These are phyloP conservation scores for Fusarium virguliforme DNA, from an alignment of 2,329 filamentous ascomycete genomes.

Conservation along the genomic window DNA sequence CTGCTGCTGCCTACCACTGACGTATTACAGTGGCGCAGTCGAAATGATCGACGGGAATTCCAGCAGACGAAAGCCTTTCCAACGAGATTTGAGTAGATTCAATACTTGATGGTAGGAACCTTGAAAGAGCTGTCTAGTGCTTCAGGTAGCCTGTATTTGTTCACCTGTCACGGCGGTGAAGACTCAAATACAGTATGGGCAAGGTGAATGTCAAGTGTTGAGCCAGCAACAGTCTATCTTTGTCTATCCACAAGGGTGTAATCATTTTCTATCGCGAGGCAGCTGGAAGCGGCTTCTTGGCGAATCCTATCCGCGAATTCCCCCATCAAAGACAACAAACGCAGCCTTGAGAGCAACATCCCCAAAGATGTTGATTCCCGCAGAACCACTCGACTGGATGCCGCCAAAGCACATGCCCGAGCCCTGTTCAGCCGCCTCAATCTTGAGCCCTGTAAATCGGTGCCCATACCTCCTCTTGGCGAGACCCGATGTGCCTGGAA, in stretches of 20 bases:
- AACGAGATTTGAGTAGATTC: no score
- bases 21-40: background rate
- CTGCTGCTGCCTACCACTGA: background rate
- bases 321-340: conserved; percentile 70
- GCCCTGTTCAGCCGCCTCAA: background rate
- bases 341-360: conserved; percentile 75
- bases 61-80: background rate
- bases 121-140: no score
- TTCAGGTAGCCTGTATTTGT: background rate
- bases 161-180: no score
- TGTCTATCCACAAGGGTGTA: background rate
- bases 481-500: conserved; percentile 45
- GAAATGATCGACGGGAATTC: no score
- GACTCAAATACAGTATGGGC: background rate
- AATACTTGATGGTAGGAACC: background rate
- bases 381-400: conserved; percentile 70
- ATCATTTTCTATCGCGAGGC: background rate
- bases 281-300: conserved; percentile 31
- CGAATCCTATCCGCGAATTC: conserved; percentile 45
- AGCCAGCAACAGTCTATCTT: conserved; percentile 12
- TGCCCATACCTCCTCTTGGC: conserved; percentile 1
- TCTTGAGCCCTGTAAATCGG: background rate
- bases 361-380: conserved; percentile 72
- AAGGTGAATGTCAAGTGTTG: background rate
- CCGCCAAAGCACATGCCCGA: conserved; percentile 73